Evolutionary conservation across 805 yeast species (phyloP).

Genomic region (Yarrowia sp.): DNA sequence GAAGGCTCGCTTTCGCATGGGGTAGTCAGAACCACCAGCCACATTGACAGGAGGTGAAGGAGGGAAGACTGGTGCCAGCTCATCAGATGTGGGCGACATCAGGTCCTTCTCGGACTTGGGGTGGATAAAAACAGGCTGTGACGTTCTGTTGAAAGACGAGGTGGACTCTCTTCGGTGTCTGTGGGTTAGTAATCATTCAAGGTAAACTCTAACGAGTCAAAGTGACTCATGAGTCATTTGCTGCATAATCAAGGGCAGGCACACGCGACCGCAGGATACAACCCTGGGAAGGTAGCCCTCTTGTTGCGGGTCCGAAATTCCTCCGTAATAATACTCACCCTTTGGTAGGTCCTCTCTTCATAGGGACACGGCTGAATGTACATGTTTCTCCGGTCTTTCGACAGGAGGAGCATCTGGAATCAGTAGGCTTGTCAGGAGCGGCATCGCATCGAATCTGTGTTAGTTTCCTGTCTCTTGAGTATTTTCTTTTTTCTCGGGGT

Average conservation of each 20-base stretch:
- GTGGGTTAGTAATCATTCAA: slow-evolving; percentile 1
- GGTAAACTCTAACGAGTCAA: neutral
- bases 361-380: slow-evolving; percentile 55
- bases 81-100: slow-evolving; percentile 9
- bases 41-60: slow-evolving; percentile 17
- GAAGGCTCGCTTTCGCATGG: slow-evolving; percentile 25
- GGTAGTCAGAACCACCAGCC: neutral
- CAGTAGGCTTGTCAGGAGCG: slow-evolving; percentile 34
- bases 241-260: neutral
- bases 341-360: slow-evolving; percentile 63
- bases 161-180: slow-evolving; percentile 22
- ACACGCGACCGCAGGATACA: neutral
- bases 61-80: slow-evolving; percentile 17
- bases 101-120: slow-evolving; percentile 22
- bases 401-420: slow-evolving; percentile 50
- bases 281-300: no score
- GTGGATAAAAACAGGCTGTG: slow-evolving; percentile 18
- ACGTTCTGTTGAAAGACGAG: slow-evolving; percentile 7
- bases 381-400: slow-evolving; percentile 51
- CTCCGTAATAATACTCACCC: slow-evolving; percentile 37
- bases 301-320: neutral
- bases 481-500: neutral
- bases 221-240: slow-evolving; percentile 4
- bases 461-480: slow-evolving; percentile 13
- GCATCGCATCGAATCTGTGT: slow-evolving; percentile 44